phyloP scores from a whole-genome alignment of 495 filamentous ascomycete genomes.

The Ascodesmis nigricans region DNA sequence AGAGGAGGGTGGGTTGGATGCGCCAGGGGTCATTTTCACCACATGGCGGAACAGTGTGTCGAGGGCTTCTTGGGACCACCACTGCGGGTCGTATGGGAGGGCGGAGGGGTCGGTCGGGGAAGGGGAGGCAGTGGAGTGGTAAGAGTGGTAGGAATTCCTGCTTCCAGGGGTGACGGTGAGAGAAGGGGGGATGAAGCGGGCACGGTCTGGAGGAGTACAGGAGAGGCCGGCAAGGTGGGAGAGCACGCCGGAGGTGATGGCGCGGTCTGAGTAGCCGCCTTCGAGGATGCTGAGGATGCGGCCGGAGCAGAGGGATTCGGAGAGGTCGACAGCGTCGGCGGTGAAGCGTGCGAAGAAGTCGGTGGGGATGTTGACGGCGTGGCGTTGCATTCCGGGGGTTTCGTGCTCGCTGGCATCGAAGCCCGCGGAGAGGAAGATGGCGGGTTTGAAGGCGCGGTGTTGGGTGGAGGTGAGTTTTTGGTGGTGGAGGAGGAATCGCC shows the following conservation, averaged over 20 bases:
- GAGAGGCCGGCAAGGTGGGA: constrained; percentile 68
- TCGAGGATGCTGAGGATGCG: constrained; percentile 81
- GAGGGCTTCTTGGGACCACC: constrained; percentile 16
- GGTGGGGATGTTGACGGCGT: constrained; percentile 84
- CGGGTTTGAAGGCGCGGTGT: constrained; percentile 44
- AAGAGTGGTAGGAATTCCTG: constrained; percentile 11
- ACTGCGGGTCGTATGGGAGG: constrained; percentile 22
- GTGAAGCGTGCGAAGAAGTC: constrained; percentile 89
- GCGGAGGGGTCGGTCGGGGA: no score
- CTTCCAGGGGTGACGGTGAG: constrained; percentile 6
- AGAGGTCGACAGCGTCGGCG: constrained; percentile 55
- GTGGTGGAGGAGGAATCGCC: constrained; percentile 46
- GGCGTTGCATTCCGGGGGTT: constrained; percentile 73
- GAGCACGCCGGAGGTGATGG: constrained; percentile 64
- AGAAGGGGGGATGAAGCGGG: constrained; percentile 1
- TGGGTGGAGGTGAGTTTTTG: constrained; percentile 28
- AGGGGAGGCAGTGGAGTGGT: no score
- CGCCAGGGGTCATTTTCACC: constrained; percentile 19
- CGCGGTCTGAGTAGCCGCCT: constrained; percentile 84
- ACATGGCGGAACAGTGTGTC: constrained; percentile 13
- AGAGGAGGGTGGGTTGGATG: no score
- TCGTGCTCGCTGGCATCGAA: constrained; percentile 97
- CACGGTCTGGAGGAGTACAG: constrained; percentile 26
- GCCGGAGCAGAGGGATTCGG: constrained; percentile 68
- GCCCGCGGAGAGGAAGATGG: constrained; percentile 82